Evolutionary conservation across 371 early-diverging fungal genomes (phyloP).

Genomic region (Mortierella sp.): DNA sequence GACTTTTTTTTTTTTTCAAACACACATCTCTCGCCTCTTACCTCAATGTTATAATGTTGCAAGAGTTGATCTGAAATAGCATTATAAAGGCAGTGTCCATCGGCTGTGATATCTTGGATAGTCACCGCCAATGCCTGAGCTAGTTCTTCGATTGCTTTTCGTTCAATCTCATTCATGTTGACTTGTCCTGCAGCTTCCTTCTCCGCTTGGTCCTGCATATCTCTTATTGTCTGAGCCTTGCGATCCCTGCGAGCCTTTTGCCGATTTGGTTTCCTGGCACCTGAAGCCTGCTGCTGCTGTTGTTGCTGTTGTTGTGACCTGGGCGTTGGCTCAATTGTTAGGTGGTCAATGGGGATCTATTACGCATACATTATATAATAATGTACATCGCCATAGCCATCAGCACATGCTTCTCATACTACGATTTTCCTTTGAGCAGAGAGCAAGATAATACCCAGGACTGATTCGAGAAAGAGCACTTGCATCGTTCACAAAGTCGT

Average conservation of each 20-base stretch:
- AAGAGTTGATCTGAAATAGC: slow-evolving; percentile 86
- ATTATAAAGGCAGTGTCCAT: slow-evolving; percentile 92
- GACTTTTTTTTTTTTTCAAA: no score
- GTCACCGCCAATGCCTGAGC: slow-evolving; percentile 60
- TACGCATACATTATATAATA: no score
- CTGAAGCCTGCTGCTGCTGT: slow-evolving; percentile 17
- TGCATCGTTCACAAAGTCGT: slow-evolving; percentile 42
- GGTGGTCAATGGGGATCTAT: slow-evolving; percentile 53
- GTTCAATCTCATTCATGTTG: slow-evolving; percentile 80
- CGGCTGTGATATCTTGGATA: slow-evolving; percentile 69
- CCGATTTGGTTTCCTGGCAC: slow-evolving; percentile 71
- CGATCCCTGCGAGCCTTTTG: slow-evolving; percentile 75
- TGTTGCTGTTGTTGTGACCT: slow-evolving; percentile 9
- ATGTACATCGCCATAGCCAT: no score
- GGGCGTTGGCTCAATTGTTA: slow-evolving; percentile 44
- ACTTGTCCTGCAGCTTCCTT: slow-evolving; percentile 80
- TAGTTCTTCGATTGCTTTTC: slow-evolving; percentile 71
- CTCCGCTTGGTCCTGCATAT: slow-evolving; percentile 80
- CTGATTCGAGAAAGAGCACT: neutral
- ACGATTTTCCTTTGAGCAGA: no score
- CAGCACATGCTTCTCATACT: no score
- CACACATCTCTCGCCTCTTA: no score
- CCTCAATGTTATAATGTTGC: slow-evolving; percentile 60
- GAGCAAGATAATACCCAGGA: no score
- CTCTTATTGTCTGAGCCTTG: slow-evolving; percentile 79